A percentile compares a stretch with the other conserved stretches of the same genome.
Evolutionary conservation across 2,329 filamentous ascomycete species (phyloP).

Genomic region (Aspergillus japonicus): DNA sequence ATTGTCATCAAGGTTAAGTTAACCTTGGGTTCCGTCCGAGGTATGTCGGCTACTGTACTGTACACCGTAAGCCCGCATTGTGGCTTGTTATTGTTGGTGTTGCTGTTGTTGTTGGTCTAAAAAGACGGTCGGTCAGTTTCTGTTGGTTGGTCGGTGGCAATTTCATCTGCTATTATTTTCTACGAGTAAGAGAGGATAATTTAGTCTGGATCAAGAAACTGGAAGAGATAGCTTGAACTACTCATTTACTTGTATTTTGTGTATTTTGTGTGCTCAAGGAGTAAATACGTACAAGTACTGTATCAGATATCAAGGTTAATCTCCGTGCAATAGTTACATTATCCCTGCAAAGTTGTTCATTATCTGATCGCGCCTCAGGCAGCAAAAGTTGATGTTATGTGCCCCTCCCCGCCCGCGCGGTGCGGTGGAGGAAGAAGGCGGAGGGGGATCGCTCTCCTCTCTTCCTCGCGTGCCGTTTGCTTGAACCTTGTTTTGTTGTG

Average conservation of each 20-base stretch:
- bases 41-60: too few relatives aligned
- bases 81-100: neutral
- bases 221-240: too few relatives aligned
- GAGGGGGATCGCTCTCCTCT: neutral
- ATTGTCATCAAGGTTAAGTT: neutral
- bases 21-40: too few relatives aligned
- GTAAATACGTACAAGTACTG: too few relatives aligned
- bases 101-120: too few relatives aligned
- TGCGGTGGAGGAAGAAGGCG: too few relatives aligned
- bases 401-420: neutral
- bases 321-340: neutral
- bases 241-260: too few relatives aligned
- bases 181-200: too few relatives aligned
- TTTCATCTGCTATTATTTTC: too few relatives aligned
- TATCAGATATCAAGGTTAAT: neutral
- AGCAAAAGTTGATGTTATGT: constrained; percentile 2
- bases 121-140: too few relatives aligned
- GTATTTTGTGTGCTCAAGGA: too few relatives aligned
- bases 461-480: neutral
- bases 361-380: constrained; percentile 8
- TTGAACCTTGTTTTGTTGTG: neutral
- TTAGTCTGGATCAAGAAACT: neutral
- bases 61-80: neutral
- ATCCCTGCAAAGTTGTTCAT: neutral
- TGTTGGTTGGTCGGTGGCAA: too few relatives aligned